These are phyloP conservation scores for Coleophoma eucalyptorum DNA, from an alignment of 2,329 filamentous ascomycete genomes.

Conservation along the genomic window DNA sequence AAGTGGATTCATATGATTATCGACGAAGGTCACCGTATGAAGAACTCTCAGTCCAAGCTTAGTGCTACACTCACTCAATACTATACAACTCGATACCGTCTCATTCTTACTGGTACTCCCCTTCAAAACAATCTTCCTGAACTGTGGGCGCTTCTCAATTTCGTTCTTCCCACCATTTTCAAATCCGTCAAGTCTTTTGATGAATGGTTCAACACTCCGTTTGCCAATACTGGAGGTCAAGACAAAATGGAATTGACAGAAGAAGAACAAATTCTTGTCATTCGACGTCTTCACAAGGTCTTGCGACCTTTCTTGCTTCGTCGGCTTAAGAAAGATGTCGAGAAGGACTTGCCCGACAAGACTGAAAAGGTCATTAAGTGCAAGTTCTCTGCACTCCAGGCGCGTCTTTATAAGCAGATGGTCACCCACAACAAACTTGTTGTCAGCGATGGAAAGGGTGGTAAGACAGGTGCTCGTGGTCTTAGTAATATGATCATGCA, in stretches of 20 bases:
- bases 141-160: constrained; percentile 97
- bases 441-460: constrained; percentile 91
- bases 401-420: constrained; percentile 95
- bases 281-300: constrained; percentile 97
- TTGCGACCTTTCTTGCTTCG: constrained; percentile 93
- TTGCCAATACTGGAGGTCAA: constrained; percentile 95
- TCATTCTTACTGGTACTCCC: constrained; percentile 96
- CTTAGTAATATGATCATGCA: constrained; percentile 99
- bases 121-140: constrained; percentile 96
- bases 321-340: constrained; percentile 98
- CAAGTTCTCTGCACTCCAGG: constrained; percentile 92
- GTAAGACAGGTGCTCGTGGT: constrained; percentile 89
- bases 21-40: constrained; percentile 99
- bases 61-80: constrained; percentile 93
- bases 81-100: constrained; percentile 89
- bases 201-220: constrained; percentile 99
- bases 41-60: constrained; percentile 94
- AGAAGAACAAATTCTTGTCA: constrained; percentile 99
- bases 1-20: constrained; percentile 99
- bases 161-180: constrained; percentile 97
- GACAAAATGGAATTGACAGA: constrained; percentile 99
- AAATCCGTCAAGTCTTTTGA: constrained; percentile 99
- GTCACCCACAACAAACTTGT: constrained; percentile 92
- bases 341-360: constrained; percentile 98
- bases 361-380: constrained; percentile 99